phyloP scores from a whole-genome alignment of 75 land plant genomes.

The Cunninghamia lanceolata region DNA sequence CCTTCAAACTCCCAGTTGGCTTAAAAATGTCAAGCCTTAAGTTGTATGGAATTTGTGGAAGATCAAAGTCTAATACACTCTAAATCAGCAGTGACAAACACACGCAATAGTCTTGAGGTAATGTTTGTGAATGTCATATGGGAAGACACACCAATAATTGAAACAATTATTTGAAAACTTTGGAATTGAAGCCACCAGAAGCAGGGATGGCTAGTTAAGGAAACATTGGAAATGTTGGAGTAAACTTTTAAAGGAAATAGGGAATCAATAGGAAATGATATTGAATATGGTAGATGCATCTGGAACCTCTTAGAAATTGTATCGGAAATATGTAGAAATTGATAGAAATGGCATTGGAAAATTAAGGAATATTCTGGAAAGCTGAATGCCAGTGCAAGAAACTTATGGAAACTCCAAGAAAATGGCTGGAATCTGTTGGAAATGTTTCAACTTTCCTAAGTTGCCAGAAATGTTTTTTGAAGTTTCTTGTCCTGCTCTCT shows the following conservation, averaged over 20 bases:
- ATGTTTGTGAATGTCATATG: neutral
- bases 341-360: neutral
- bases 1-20: neutral
- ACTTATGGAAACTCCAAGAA: neutral
- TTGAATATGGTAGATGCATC: too few species aligned
- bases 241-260: neutral
- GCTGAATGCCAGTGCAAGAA: neutral
- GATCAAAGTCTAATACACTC: neutral
- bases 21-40: neutral
- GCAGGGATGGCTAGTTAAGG: neutral
- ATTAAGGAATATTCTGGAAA: neutral
- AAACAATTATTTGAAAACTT: neutral
- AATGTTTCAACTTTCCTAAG: neutral
- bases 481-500: neutral
- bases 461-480: neutral
- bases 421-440: neutral
- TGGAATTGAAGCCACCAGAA: neutral
- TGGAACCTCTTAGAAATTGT: too few species aligned
- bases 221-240: neutral
- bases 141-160: neutral
- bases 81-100: neutral
- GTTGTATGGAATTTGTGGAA: neutral
- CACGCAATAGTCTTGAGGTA: neutral
- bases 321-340: neutral
- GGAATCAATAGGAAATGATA: neutral